Percentiles rank a stretch among this genome's conserved stretches.
These are phyloP conservation scores for Dentipellis fragilis DNA, from an alignment of 768 basidiomycete species.

Conservation along the genomic window DNA sequence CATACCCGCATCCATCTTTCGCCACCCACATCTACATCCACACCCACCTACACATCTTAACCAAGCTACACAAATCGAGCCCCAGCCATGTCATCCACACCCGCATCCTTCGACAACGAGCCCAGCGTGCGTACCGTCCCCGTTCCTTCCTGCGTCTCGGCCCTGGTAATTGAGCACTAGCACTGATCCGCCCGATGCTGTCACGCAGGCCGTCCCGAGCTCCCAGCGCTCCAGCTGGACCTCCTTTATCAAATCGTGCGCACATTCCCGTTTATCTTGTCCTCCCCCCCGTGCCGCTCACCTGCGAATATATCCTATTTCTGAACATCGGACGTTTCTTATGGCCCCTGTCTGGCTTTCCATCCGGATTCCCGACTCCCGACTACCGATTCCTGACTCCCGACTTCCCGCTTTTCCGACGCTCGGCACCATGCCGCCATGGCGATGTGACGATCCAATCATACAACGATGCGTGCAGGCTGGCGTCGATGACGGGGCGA, in stretches of 20 bases:
- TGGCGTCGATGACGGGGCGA: slow-evolving; percentile 85
- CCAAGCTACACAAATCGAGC: not conserved
- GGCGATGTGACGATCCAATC: too few species aligned
- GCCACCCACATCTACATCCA: not conserved
- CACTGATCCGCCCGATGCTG: not conserved
- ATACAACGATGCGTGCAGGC: slow-evolving; percentile 29
- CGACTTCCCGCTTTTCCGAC: not conserved
- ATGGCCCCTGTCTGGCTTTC: not conserved
- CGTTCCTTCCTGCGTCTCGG: too few species aligned
- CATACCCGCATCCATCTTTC: not conserved
- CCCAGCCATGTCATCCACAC: not conserved
- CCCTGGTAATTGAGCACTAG: too few species aligned
- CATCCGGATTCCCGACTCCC: slow-evolving; percentile 4
- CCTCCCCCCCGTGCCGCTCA: too few species aligned
- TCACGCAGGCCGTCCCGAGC: slow-evolving; percentile 56
- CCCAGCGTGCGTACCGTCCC: not conserved
- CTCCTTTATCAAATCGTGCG: slow-evolving; percentile 84
- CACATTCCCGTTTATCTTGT: slow-evolving; percentile 9
- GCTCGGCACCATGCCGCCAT: slow-evolving; percentile 4
- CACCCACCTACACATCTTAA: not conserved
- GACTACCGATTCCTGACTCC: slow-evolving; percentile 1
- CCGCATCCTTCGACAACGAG: not conserved
- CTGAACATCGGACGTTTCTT: too few species aligned
- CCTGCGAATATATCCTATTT: too few species aligned
- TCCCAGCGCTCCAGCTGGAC: slow-evolving; percentile 84